A percentile compares a stretch with the other conserved stretches of the same genome.
phyloP scores from a whole-genome alignment of 2,329 filamentous ascomycete species.

The Periconia digitata region DNA sequence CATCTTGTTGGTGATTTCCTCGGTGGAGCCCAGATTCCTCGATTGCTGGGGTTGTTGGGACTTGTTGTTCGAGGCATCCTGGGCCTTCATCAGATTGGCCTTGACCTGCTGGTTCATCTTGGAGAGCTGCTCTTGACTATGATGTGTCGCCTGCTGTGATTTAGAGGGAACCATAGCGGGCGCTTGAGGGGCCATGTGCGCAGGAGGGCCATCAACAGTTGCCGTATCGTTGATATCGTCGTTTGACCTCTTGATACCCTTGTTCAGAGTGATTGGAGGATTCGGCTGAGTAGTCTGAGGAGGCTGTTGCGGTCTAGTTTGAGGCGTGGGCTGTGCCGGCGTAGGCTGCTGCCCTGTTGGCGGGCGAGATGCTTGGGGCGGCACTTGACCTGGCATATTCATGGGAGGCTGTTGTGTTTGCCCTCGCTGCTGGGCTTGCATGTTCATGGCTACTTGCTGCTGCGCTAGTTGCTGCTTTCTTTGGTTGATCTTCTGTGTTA shows the following conservation, averaged over 20 bases:
- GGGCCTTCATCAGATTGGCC: slow-evolving; percentile 36
- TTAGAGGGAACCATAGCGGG: slow-evolving; percentile 36
- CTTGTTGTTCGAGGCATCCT: slow-evolving; percentile 34
- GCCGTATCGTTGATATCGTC: slow-evolving; percentile 46
- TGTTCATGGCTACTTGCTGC: slow-evolving; percentile 22
- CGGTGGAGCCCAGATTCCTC: no score
- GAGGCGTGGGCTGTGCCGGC: slow-evolving; percentile 22
- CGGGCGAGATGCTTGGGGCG: slow-evolving; percentile 21
- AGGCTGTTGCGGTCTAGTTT: slow-evolving; percentile 24
- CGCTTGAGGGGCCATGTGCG: slow-evolving; percentile 35
- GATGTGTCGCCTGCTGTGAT: slow-evolving; percentile 33
- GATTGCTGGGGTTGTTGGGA: slow-evolving; percentile 20
- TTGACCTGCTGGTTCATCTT: slow-evolving; percentile 35
- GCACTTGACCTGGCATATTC: slow-evolving; percentile 20
- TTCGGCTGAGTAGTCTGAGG: slow-evolving; percentile 22
- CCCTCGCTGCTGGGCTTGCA: slow-evolving; percentile 22
- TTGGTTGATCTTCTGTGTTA: slow-evolving; percentile 23
- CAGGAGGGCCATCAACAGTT: slow-evolving; percentile 25
- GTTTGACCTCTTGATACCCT: slow-evolving; percentile 41
- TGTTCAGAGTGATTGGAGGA: slow-evolving; percentile 21
- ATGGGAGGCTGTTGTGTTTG: slow-evolving; percentile 36
- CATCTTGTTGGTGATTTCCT: slow-evolving; percentile 30
- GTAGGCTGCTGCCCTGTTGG: slow-evolving; percentile 26
- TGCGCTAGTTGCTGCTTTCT: slow-evolving; percentile 21
- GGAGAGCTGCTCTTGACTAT: slow-evolving; percentile 38